phyloP scores from a whole-genome alignment of 306 rosid genomes.

The Vigna radiata region DNA sequence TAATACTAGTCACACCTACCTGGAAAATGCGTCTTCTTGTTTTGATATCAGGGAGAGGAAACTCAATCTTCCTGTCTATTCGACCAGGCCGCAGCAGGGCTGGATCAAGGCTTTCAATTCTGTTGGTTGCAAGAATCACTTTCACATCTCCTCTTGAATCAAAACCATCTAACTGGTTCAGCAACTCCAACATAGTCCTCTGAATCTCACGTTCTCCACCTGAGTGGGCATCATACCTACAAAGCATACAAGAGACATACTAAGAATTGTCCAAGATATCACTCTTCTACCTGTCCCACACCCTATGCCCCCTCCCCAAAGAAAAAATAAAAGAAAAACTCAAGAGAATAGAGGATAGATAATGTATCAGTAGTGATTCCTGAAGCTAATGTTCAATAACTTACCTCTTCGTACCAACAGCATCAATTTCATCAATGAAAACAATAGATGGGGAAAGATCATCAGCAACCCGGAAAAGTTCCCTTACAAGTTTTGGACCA shows the following conservation, averaged over 20 bases:
- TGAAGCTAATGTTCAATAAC: slow-evolving; percentile 31
- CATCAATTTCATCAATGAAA: slow-evolving; percentile 98
- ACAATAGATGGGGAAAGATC: slow-evolving; percentile 97
- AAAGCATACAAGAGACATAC: slow-evolving; percentile 15
- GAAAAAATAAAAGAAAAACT: background rate
- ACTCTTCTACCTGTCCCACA: background rate
- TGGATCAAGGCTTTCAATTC: slow-evolving; percentile 95
- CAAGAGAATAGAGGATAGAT: background rate
- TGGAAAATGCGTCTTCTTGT: slow-evolving; percentile 97
- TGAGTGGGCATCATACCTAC: slow-evolving; percentile 96
- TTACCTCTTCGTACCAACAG: slow-evolving; percentile 95
- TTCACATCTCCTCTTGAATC: slow-evolving; percentile 98
- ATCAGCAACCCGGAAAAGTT: slow-evolving; percentile 97
- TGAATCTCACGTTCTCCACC: slow-evolving; percentile 99
- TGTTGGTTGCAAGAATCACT: slow-evolving; percentile 95
- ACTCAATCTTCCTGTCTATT: slow-evolving; percentile 93
- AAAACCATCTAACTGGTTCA: slow-evolving; percentile 95
- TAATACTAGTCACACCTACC: slow-evolving; percentile 54
- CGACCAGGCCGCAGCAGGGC: slow-evolving; percentile 97
- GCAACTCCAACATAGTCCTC: slow-evolving; percentile 92
- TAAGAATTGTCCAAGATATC: slow-evolving; percentile 6
- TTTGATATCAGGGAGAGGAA: slow-evolving; percentile 98
- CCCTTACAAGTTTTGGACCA: slow-evolving; percentile 98
- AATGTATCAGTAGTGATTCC: background rate
- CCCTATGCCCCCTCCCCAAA: too few relatives aligned